Evolutionary conservation across 129 eudicot species (phyloP), one percentile per base, ranked within the genome.

Genomic region (Tagetes patula): DNA sequence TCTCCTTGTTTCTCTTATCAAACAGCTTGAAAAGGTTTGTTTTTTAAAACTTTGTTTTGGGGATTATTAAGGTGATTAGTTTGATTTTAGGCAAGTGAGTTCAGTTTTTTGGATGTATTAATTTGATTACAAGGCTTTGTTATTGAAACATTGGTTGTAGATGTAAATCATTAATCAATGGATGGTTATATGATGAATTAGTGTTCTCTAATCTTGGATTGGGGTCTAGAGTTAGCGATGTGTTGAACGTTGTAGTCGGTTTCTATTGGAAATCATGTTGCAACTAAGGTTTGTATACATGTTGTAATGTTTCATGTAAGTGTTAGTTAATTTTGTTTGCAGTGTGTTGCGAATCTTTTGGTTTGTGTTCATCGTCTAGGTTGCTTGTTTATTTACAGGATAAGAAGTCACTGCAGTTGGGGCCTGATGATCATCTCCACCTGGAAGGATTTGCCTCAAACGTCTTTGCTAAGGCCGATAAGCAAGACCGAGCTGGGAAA

Each of bases 401-500:
- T 78, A 93, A 88, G 75, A 93, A 87, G 79, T 79, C 96, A 20
- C 32, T 93, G 79, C 83, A 79, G 59, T 76, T 93, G 85, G 84
- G 85, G 39, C 93, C 98, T 48, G 98, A 93, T 87, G 98, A 93
- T 71, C 84, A 85, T 71, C 84, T 87, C 38, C 93, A 93, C 71
- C 75, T 93, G 12, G 96, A 93, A 82, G 98, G 96, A 39, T 93
- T 93, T 80, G 98, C 98, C 9, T 80, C 84, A 78, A 93, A 83
- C 76, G 96, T 93, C 62, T 93, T 93, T 78, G 86, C 92, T 13
- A 93, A 89, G 80, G 98, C 98, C 27, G 98, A 90, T 75, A 93
- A 93, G 81, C 96, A 93, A 86, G 98, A 93, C 72, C 89, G 92
- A 65, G 93, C 96, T 71, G 96, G 89, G 41, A 84, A 95, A 78